Evolutionary conservation across 257 asterid genomes (phyloP), one percentile per base, ranked within the genome.

Genomic region (Solanum paucissectum): DNA sequence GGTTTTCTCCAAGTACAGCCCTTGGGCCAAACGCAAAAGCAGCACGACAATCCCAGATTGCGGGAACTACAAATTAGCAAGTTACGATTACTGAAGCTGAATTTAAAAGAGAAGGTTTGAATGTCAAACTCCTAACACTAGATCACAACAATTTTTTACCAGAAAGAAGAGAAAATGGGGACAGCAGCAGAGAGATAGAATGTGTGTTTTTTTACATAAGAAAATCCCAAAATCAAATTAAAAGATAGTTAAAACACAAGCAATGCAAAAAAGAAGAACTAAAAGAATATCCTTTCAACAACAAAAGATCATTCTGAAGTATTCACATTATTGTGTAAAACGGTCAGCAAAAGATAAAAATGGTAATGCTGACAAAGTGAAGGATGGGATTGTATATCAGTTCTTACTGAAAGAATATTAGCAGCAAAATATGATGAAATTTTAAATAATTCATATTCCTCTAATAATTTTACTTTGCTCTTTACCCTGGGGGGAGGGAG

Each of bases 1-100:
- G 3, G 90, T 85, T 88, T 90, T 92, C 68, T 92, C 93, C 88
- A 84, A 66, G 89, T 93, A 89, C 68, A 90, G 91, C 82, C 88
- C 95, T 89, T 93, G 95, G 88, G 96, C 96, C 91, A 97, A 86
- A 55, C 94, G 98, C 91, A 94, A 86, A 90, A 97, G 96, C 87
- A 97, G 93, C 90, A 96, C 90, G 66, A 90, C 92, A 89, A 97
- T 89, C 86, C 98, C 99, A 87, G 99, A 97, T 90, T 90, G 98
- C 68, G 93, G 87, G 88, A 90, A 93, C 99, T 97, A 93, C 90
- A 90, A 32, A 88, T 32, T 46, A 81, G 68, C 68, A 81, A n/a
- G 62, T 40, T 77, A 42, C 58, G 4, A 44, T 40, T 77, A 46
- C 42, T 16, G 42, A 81, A 46, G 12, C 85, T 81, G 66, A 27